Base-by-base conservation (phyloP, 106 monocot species). In the Vanilla planifolia region DNA sequence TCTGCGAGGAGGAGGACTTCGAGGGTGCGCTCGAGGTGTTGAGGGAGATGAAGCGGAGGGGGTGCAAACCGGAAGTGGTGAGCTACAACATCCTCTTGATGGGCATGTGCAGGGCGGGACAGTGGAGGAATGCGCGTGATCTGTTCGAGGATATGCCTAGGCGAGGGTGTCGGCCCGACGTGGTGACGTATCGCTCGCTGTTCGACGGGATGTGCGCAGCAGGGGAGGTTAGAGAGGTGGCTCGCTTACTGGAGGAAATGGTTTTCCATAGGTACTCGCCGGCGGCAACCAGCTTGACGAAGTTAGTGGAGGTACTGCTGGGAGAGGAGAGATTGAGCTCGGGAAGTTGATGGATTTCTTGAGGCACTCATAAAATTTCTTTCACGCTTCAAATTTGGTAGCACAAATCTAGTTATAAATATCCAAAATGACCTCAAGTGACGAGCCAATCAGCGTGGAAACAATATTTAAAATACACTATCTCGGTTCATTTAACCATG, bases 111-210 rank as follows among this genome's bases (percentile, higher is more conserved):
- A 78, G 65, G 59, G 65, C 33, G 23, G 72, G 67, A 55, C 72
- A 63, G 47, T 84, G 72, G 80, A 61, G 64, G 45, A 76, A 92
- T 22, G 92, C 88, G 16, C 60, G 67, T 8, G 80, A 84, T 6
- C 33, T 92, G 61, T 76, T 92, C 42, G 84, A 92, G 5, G 92
- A 92, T 70, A 83, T 92, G 87, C 87, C 83, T 21, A 81, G 80
- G 48, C 68, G 74, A 59, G 80, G 69, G 16, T 92, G 92, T 55
- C 59, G 19, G 39, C 84, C 80, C 0, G 88, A 92, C 34, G 68
- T 88, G 63, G 73, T 88, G 35, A 73, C 78, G 5, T 76, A 88
- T 51, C 60, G 77, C 30, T 71, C 46, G 5, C 61, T 88, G 1
- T 66, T 88, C 60, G 84, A 79, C 33, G 88, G 80, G 16, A 45